Evolutionary conservation across 208 protist species (phyloP).

Genomic region (Vickermania spadyakhi): DNA sequence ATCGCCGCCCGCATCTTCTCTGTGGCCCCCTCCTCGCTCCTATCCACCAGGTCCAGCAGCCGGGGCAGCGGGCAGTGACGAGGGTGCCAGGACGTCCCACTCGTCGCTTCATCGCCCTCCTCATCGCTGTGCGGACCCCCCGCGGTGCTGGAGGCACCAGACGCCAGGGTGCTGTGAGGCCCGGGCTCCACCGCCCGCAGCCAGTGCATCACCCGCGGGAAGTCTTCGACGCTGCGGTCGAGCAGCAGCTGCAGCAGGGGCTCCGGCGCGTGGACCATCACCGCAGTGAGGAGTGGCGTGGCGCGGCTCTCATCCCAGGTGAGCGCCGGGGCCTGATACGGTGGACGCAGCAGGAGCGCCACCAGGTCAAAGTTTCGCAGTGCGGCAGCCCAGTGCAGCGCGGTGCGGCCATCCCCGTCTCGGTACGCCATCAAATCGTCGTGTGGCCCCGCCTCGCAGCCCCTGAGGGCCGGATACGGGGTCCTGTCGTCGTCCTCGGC

Average conservation of each 20-base stretch:
- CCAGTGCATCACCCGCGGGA: slow-evolving; percentile 11
- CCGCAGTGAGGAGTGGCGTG: slow-evolving; percentile 75
- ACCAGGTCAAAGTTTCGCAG: slow-evolving; percentile 70
- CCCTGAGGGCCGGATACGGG: too few species aligned
- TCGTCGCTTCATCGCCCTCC: not conserved
- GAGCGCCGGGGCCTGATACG: slow-evolving; percentile 49
- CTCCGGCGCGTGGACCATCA: slow-evolving; percentile 56
- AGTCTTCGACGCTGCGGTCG: slow-evolving; percentile 20
- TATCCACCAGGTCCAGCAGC: not conserved
- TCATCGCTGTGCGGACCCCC: not conserved
- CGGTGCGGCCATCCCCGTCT: slow-evolving; percentile 82
- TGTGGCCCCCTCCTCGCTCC: not conserved
- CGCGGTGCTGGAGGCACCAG: not conserved
- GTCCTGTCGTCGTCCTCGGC: slow-evolving; percentile 24
- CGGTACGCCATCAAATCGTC: slow-evolving; percentile 26
- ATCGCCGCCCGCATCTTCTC: slow-evolving; percentile 10
- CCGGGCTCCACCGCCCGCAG: slow-evolving; percentile 13
- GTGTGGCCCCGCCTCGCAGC: too few species aligned
- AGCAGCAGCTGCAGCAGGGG: slow-evolving; percentile 50
- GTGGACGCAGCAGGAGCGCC: slow-evolving; percentile 31
- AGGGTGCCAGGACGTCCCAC: too few species aligned
- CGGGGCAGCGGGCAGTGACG: not conserved
- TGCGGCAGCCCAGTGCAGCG: slow-evolving; percentile 82
- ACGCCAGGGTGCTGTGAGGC: not conserved
- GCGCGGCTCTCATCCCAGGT: slow-evolving; percentile 60